phyloP scores from a whole-genome alignment of 148 eudicot genomes.

The Heliamphora exappendiculata region DNA sequence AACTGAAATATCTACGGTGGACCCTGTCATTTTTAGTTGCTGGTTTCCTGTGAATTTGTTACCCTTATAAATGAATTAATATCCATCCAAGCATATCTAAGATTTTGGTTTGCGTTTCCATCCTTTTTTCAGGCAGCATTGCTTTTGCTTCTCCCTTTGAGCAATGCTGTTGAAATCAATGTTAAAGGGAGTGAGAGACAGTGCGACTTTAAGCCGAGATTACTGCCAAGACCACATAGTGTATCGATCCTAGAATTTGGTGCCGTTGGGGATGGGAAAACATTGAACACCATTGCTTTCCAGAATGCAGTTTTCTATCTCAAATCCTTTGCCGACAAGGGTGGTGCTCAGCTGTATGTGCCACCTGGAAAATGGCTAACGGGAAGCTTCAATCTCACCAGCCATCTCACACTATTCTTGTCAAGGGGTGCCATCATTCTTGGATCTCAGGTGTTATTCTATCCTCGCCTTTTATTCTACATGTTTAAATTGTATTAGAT shows the following conservation, averaged over 20 bases:
- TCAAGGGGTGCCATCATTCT: constrained; percentile 48
- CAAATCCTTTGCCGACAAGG: constrained; percentile 55
- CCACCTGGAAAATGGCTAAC: constrained; percentile 56
- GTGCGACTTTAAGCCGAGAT: constrained; percentile 37
- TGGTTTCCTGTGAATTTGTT: no score
- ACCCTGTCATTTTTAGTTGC: no score
- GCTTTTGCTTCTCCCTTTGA: constrained; percentile 29
- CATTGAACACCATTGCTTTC: constrained; percentile 49
- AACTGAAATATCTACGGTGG: not conserved
- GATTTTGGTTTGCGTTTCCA: not conserved
- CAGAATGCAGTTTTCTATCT: constrained; percentile 61
- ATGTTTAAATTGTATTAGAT: no score
- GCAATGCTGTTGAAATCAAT: constrained; percentile 23
- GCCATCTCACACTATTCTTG: constrained; percentile 61
- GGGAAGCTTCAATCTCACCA: constrained; percentile 54
- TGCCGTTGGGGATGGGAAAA: constrained; percentile 56
- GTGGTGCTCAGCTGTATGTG: constrained; percentile 57
- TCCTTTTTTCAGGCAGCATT: constrained; percentile 30
- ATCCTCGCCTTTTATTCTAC: not conserved
- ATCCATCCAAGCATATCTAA: not conserved
- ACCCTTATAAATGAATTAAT: not conserved
- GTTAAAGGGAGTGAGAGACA: constrained; percentile 27
- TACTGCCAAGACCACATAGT: constrained; percentile 54
- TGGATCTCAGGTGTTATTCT: constrained; percentile 49
- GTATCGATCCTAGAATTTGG: constrained; percentile 58